Percentiles rank a stretch among this genome's conserved stretches.
Evolutionary conservation across 2,329 filamentous ascomycete genomes (phyloP).

Genomic region (Meredithiella fracta): DNA sequence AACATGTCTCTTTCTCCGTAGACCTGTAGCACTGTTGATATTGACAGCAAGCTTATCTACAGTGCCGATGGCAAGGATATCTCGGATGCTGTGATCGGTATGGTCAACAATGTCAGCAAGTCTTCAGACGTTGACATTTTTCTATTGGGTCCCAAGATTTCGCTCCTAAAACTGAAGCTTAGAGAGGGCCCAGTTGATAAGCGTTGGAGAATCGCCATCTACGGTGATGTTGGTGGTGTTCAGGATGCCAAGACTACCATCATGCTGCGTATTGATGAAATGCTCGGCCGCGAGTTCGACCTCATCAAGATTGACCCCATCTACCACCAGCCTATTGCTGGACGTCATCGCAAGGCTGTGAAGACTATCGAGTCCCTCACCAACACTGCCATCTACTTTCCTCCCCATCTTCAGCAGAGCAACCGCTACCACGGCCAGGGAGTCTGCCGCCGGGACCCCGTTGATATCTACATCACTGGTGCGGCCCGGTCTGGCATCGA

Average conservation of each 20-base stretch:
- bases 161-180: conserved; percentile 56
- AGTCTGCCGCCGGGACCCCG: conserved; percentile 64
- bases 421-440: conserved; percentile 79
- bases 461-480: conserved; percentile 90
- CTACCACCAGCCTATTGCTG: conserved; percentile 81
- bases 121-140: conserved; percentile 96
- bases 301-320: conserved; percentile 68
- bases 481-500: conserved; percentile 71
- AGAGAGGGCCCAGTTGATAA: conserved; percentile 77
- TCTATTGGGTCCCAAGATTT: conserved; percentile 75
- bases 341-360: conserved; percentile 89
- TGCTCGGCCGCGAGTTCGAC: conserved; percentile 63
- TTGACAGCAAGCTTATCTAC: conserved; percentile 79
- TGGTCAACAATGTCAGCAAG: conserved; percentile 70
- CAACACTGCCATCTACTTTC: conserved; percentile 95
- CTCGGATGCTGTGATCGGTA: conserved; percentile 60
- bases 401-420: conserved; percentile 78
- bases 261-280: conserved; percentile 90
- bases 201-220: conserved; percentile 82
- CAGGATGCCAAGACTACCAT: conserved; percentile 95
- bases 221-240: conserved; percentile 83
- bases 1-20: conserved; percentile 23
- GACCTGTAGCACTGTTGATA: conserved; percentile 85
- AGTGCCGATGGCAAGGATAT: conserved; percentile 52
- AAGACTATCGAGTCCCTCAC: conserved; percentile 93